A percentile compares a stretch with the other conserved stretches of the same genome.
Evolutionary conservation across 352 stramenopile genomes (phyloP).

Genomic region (Phytophthora europaea): DNA sequence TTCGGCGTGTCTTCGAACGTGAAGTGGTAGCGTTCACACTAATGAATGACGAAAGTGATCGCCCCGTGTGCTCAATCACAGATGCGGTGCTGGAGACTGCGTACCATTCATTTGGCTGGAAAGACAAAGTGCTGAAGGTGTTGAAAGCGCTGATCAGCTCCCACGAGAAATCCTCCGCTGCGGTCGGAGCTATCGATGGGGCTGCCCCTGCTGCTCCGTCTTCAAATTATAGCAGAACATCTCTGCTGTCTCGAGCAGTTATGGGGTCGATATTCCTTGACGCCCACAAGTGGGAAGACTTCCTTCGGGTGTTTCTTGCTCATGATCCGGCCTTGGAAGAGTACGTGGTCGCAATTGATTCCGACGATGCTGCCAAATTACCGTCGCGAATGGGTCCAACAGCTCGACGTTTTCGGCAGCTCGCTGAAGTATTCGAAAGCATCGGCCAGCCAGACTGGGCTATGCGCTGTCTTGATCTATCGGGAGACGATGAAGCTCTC

Average conservation of each 20-base stretch:
- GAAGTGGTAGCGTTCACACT: constrained; percentile 68
- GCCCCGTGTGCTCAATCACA: constrained; percentile 57
- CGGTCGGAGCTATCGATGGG: constrained; percentile 17
- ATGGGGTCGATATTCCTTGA: constrained; percentile 66
- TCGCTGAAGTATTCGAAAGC: constrained; percentile 57
- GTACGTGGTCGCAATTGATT: constrained; percentile 68
- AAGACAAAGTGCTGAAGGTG: constrained; percentile 56
- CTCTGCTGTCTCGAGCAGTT: constrained; percentile 48
- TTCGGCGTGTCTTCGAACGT: constrained; percentile 71
- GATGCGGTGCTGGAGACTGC: constrained; percentile 52
- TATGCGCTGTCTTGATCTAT: constrained; percentile 73
- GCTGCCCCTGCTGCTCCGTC: constrained; percentile 17
- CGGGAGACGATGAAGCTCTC: constrained; percentile 74
- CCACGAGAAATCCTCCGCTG: constrained; percentile 20
- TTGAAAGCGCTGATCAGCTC: constrained; percentile 48
- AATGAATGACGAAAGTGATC: constrained; percentile 45
- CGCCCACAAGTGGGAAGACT: constrained; percentile 64
- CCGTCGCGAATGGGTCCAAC: constrained; percentile 59
- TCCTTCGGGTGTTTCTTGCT: constrained; percentile 57
- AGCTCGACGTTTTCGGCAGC: constrained; percentile 48
- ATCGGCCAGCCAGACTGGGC: constrained; percentile 68
- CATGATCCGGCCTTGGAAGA: constrained; percentile 72
- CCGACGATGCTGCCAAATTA: constrained; percentile 59
- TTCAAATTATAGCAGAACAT: constrained; percentile 55
- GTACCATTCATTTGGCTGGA: constrained; percentile 72